Base-by-base conservation (phyloP, 192 early-diverging fungal genomes). In the Coemansia sp. region DNA sequence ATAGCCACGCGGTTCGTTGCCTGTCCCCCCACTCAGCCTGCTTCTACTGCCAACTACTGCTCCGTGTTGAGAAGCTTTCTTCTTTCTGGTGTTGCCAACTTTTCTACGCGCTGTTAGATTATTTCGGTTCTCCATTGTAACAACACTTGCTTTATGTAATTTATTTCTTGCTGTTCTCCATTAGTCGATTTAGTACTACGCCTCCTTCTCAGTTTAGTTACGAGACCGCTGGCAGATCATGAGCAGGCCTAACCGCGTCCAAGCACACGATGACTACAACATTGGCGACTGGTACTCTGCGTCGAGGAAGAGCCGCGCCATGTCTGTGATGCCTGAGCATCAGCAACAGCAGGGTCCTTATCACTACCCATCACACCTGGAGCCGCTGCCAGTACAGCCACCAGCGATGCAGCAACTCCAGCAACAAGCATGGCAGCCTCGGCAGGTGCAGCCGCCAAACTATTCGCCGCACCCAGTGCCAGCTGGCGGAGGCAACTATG, bases 211-310 rank as follows among this genome's bases (percentile, higher is more conserved):
- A 43, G 27, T 47, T 53, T 25, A 31, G 14, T 53, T 29, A 29
- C 35, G 22, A n/a, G 25, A 46, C 40, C 3, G 46, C 36, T 25
- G 24, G n/a, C 19, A 40, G 35, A 64, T 7, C 62, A 54, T 60
- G 59, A 57, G 25, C n/a, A 24, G 35, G 22, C 46, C 46, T 38
- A 60, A 57, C 54, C 67, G 64, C 4, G 70, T 53, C 36, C 53
- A 67, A 22, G 46, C 51, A 5, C 64, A 74, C 53, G 64, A 70
- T 53, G 70, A 64, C 8, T 70, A 76, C 27, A 58, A 72, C 43
- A 61, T 70, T n/a, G 20, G 46, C 35, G 73, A 72, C 61, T 82
- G 73, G 73, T 73, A 82, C 39, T 51, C 62, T 9, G 79, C 79
- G 19, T 67, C 73, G 15, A 59, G 79, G 64, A 67, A 73, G 15